Evolutionary conservation across 306 rosid genomes (phyloP), one percentile per base, ranked within the genome.

Genomic region (Aeschynomene evenia): DNA sequence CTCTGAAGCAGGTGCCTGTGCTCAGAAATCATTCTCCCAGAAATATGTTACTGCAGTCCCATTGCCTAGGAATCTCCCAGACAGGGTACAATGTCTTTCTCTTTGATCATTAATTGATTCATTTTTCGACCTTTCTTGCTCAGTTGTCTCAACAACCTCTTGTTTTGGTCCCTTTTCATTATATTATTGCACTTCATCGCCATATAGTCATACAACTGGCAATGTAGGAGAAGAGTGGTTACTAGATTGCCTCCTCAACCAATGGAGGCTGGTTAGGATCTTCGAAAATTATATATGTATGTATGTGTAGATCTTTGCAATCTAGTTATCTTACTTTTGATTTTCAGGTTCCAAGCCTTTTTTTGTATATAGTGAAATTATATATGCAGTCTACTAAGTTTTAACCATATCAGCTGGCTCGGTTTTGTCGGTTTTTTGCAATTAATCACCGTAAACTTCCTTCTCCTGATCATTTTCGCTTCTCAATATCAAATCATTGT

Each of bases 51-150:
- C 87, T 55, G 96, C 87, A 77, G 83, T 86, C 80, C 91, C 96
- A 72, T 73, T 85, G 88, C 96, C 98, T 86, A 88, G 81, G 83
- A 88, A 88, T 90, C 93, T 90, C 77, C 96, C 98, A 20, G 97
- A 93, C 89, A 85, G 97, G 91, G 97, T 90, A 93, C 98, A 90
- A 83, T 93, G 98, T 90, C 90, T 90, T 80, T 88, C 96, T 83
- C 98, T 93, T 85, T 88, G 89, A 93, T 88, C 75, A 90, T 88
- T 88, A 85, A 84, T 93, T 88, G 39, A 93, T 88, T 88, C 89
- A 84, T 92, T 83, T 81, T 82, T 88, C 90, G 81, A 76, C 83
- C 88, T 58, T 79, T 70, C 76, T 74, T 73, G 75, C 82, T 79
- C 79, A 78, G 60, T 81, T 79, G 84, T 77, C 89, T 84, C 89